phyloP scores from a whole-genome alignment of 129 eudicot species.

The Artemisia argyi region DNA sequence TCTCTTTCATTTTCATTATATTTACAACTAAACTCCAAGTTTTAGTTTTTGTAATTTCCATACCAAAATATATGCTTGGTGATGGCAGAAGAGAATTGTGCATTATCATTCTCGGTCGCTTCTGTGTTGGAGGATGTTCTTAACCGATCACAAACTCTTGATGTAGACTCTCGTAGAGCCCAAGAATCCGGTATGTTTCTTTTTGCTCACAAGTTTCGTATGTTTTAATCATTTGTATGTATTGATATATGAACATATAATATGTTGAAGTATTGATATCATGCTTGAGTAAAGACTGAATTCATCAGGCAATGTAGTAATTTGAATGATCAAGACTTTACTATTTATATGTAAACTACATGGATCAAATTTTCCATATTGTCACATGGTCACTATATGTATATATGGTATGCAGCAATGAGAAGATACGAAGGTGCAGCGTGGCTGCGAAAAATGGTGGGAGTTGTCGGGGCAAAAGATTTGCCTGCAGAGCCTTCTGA shows the following conservation, averaged over 20 bases:
- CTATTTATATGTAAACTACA: too few relatives aligned
- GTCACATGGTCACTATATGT: neutral
- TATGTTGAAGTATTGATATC: slow-evolving; percentile 1
- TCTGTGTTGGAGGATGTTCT: slow-evolving; percentile 91
- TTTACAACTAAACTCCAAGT: slow-evolving; percentile 15
- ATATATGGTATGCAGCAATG: slow-evolving; percentile 40
- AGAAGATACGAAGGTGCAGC: slow-evolving; percentile 92
- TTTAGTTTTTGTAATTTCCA: neutral
- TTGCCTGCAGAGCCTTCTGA: slow-evolving; percentile 98
- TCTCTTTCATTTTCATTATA: neutral
- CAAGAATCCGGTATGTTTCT: slow-evolving; percentile 74
- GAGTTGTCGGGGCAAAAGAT: slow-evolving; percentile 90
- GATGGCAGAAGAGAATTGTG: slow-evolving; percentile 55
- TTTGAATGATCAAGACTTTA: too few relatives aligned
- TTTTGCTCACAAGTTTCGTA: neutral
- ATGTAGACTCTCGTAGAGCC: slow-evolving; percentile 88
- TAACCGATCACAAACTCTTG: slow-evolving; percentile 59
- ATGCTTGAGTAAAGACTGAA: too few relatives aligned
- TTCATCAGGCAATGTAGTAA: too few relatives aligned
- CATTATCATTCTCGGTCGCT: slow-evolving; percentile 67
- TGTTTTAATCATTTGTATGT: neutral
- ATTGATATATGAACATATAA: neutral
- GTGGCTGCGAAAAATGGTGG: slow-evolving; percentile 88
- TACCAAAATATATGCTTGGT: slow-evolving; percentile 23
- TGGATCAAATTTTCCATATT: too few relatives aligned